Conservation (phyloP, 768 basidiomycete species). For the Rubroboletus pulcherrimus region DNA sequence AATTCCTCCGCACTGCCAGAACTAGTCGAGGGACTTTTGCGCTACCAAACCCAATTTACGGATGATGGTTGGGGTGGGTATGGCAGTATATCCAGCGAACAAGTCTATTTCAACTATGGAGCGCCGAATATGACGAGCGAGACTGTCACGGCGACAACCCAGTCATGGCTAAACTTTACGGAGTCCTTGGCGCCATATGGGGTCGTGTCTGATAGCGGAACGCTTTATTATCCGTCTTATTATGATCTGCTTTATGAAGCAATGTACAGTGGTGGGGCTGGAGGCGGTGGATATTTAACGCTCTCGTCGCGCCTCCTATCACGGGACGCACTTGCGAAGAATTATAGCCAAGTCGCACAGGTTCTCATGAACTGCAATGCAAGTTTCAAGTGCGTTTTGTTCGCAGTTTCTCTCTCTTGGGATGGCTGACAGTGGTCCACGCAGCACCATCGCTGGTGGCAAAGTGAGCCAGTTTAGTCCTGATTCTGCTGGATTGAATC, state of each 20-base stretch:
- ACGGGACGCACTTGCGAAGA: slow-evolving; percentile 22
- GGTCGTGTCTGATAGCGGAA: slow-evolving; percentile 28
- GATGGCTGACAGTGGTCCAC: slow-evolving; percentile 7
- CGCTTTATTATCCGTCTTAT: slow-evolving; percentile 22
- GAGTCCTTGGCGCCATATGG: neutral
- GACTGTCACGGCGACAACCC: slow-evolving; percentile 31
- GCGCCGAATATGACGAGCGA: slow-evolving; percentile 34
- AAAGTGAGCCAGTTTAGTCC: slow-evolving; percentile 36
- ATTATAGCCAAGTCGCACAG: slow-evolving; percentile 24
- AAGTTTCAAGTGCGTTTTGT: slow-evolving; percentile 6
- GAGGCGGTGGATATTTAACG: slow-evolving; percentile 20
- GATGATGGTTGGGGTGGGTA: slow-evolving; percentile 46
- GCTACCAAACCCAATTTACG: slow-evolving; percentile 33
- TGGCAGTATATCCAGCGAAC: neutral
- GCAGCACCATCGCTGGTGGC: slow-evolving; percentile 45
- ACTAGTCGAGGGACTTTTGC: slow-evolving; percentile 35
- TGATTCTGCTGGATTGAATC: slow-evolving; percentile 41
- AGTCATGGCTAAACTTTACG: slow-evolving; percentile 30
- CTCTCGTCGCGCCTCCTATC: slow-evolving; percentile 32
- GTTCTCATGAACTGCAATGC: slow-evolving; percentile 5
- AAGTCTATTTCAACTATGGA: slow-evolving; percentile 3
- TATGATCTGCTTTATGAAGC: slow-evolving; percentile 17
- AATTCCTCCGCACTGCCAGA: slow-evolving; percentile 24
- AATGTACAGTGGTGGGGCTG: neutral
- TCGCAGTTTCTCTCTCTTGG: no score